These are phyloP conservation scores for Articulospora tetracladia DNA, from an alignment of 495 filamentous ascomycete species.

Conservation along the genomic window DNA sequence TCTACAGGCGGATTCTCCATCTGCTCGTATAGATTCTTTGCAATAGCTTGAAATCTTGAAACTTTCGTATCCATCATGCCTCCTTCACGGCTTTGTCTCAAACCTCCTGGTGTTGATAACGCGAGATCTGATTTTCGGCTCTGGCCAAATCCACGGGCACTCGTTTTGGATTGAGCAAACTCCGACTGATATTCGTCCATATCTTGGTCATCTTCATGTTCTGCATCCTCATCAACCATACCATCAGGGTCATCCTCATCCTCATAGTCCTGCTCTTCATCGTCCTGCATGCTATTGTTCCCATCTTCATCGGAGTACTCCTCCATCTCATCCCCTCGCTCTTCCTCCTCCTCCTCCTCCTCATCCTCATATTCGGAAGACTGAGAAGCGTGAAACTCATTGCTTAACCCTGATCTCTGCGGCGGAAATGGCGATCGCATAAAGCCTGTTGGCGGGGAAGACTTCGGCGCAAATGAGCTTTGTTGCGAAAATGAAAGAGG, in stretches of 20 bases:
- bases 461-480: conserved; percentile 25
- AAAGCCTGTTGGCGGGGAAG: conserved; percentile 22
- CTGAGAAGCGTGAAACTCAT: conserved; percentile 33
- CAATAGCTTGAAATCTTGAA: conserved; percentile 44
- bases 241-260: conserved; percentile 29
- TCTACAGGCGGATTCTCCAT: conserved; percentile 37
- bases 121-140: conserved; percentile 39
- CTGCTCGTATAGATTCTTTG: conserved; percentile 45
- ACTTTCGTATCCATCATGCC: conserved; percentile 29
- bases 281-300: too few relatives aligned
- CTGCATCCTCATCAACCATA: conserved; percentile 34
- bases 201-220: conserved; percentile 37
- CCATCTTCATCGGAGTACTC: not conserved
- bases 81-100: conserved; percentile 33
- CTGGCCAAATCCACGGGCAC: conserved; percentile 17
- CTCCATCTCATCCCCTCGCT: not conserved
- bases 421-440: conserved; percentile 5
- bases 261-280: conserved; percentile 29
- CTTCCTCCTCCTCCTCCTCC: conserved; percentile 32
- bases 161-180: conserved; percentile 13
- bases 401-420: conserved; percentile 25
- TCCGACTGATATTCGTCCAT: conserved; percentile 30
- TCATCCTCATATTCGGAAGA: conserved; percentile 22
- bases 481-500: conserved; percentile 30
- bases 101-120: conserved; percentile 39